phyloP scores from a whole-genome alignment of 306 rosid genomes.

The Trichosanthes cucumerina region DNA sequence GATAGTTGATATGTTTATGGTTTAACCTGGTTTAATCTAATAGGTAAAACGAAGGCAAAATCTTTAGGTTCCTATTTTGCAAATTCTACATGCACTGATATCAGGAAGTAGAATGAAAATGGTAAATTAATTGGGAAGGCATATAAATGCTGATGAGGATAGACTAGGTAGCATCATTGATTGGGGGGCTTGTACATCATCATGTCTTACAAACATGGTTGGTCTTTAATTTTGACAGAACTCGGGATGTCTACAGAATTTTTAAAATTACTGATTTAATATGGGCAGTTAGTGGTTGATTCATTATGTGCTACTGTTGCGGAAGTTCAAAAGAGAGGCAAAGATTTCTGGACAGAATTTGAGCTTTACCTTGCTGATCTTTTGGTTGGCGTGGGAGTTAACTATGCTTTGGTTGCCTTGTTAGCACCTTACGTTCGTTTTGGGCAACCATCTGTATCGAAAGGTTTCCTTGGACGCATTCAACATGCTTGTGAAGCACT shows the following conservation, averaged over 20 bases:
- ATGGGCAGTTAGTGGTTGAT: conserved; percentile 70
- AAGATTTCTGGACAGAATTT: conserved; percentile 46
- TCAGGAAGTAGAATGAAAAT: neutral
- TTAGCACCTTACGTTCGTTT: conserved; percentile 39
- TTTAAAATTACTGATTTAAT: conserved; percentile 6
- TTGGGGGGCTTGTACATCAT: neutral
- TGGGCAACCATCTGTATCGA: conserved; percentile 34
- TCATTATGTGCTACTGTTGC: conserved; percentile 52
- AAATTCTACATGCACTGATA: neutral
- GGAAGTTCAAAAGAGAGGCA: conserved; percentile 47
- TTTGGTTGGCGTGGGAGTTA: conserved; percentile 40
- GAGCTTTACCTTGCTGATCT: conserved; percentile 42
- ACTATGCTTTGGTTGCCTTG: conserved; percentile 42
- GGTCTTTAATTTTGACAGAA: neutral
- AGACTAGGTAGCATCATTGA: neutral
- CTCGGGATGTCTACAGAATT: neutral
- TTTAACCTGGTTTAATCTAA: neutral
- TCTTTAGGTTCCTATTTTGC: neutral
- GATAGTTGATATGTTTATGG: neutral
- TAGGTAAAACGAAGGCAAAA: neutral
- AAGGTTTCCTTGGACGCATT: conserved; percentile 26
- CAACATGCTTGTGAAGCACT: conserved; percentile 34
- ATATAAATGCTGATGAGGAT: neutral
- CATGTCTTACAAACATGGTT: neutral
- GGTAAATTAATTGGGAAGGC: neutral